Base-by-base conservation (phyloP, 129 eudicot genomes). In the Oenanthe sinensis region DNA sequence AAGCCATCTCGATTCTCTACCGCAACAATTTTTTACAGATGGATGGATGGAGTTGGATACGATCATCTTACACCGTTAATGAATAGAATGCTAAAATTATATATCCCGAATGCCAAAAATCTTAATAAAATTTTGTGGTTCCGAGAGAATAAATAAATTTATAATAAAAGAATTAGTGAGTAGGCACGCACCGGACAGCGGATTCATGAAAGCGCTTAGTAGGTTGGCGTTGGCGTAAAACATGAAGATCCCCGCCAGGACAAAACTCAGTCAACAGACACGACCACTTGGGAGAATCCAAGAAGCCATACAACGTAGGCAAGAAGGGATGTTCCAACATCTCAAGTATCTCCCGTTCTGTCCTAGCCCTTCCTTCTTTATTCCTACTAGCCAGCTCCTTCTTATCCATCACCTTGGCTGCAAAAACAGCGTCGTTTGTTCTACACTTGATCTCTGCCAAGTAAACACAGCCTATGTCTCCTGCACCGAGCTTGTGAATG, bases 241-340 rank as follows among this genome's bases (percentile, higher is more conserved):
- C 89, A 69, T 93, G 98, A 28, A 93, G 91, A 80, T 93, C 98
- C 4, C 98, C 98, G 67, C 98, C 98, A 75, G 97, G 90, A 73
- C 98, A 93, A 54, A 93, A 91, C 82, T 93, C 97, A 24, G 98
- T 93, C 50, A 93, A 62, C 45, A 92, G 26, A 55, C 93, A 90
- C n/a, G 86, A 85, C 97, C 97, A 86, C 54, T 88, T 90, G 36
- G 84, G 80, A 0, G 92, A 83, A 13, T 92, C 97, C 65, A 92
- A 63, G 15, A 78, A 55, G 15, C 90, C 92, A 68, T 88, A 92
- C 0, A 92, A 76, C 54, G 87, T 89, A 13, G 98, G 98, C 75
- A 93, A 62, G 79, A 93, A 93, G 0, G 98, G 98, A 69, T 93
- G 97, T 28, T 92, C 97, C 63, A 92, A 33, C 81, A 82, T 79